Evolutionary conservation across 2,329 filamentous ascomycete genomes (phyloP).

Genomic region (Verticillium klebahnii): DNA sequence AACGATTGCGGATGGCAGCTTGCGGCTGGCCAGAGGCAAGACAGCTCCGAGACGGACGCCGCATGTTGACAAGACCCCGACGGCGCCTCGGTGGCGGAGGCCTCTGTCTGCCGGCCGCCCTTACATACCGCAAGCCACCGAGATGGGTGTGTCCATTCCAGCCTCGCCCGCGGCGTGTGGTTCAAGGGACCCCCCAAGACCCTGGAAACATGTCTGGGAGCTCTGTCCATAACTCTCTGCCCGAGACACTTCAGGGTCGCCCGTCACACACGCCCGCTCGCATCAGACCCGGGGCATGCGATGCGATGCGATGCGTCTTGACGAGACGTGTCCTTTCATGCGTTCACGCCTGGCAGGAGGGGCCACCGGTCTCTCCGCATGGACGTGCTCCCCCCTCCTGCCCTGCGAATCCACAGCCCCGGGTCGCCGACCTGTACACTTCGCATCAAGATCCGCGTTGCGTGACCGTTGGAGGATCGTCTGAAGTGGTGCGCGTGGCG

Average conservation of each 20-base stretch:
- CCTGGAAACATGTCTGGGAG: background rate
- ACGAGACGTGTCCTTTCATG: slow-evolving; percentile 5
- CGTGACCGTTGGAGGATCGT: background rate
- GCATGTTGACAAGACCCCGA: background rate
- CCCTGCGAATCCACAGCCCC: background rate
- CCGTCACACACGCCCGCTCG: background rate
- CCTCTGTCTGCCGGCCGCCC: background rate
- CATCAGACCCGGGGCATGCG: background rate
- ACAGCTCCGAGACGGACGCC: background rate
- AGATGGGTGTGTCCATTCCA: background rate
- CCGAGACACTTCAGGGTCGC: slow-evolving; percentile 1
- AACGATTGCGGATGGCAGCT: background rate
- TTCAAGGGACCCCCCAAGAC: background rate
- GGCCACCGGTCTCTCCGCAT: background rate
- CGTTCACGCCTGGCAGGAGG: background rate
- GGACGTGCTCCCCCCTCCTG: background rate
- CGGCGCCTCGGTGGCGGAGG: background rate
- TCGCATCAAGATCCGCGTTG: background rate
- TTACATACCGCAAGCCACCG: background rate
- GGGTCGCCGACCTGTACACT: background rate
- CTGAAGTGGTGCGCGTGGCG: background rate
- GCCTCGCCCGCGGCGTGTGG: background rate
- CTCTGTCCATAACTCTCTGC: background rate
- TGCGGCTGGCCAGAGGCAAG: background rate
- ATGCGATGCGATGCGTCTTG: background rate